These are phyloP conservation scores for Trichoderma harzianum DNA, from an alignment of 2,329 filamentous ascomycete genomes.

Conservation along the genomic window DNA sequence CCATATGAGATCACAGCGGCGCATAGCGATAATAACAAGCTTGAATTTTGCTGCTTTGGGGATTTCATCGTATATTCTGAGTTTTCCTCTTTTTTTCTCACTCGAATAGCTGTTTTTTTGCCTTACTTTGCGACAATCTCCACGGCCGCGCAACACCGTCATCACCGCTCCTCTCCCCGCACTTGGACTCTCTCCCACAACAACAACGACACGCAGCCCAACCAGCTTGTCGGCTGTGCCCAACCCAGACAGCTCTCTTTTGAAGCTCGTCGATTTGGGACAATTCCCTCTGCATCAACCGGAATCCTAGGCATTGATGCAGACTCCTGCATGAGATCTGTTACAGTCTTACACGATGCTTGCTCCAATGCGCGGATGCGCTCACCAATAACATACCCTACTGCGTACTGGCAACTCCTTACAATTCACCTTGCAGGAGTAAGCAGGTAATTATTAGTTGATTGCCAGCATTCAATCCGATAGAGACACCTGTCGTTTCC, in stretches of 20 bases:
- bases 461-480: background rate
- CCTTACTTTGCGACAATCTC: background rate
- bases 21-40: background rate
- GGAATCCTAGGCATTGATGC: constrained; percentile 1
- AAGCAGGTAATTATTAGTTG: background rate
- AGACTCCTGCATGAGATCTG: background rate
- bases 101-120: background rate
- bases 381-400: background rate
- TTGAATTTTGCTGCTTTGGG: background rate
- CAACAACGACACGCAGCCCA: background rate
- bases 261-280: background rate
- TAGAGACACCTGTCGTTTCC: constrained; percentile 1
- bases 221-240: constrained; percentile 5
- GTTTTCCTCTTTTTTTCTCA: background rate
- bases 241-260: background rate
- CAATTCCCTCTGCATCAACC: background rate
- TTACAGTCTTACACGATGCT: background rate
- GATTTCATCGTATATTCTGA: background rate
- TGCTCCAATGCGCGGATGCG: background rate
- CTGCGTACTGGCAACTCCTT: background rate
- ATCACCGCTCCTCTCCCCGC: constrained; percentile 2
- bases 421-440: constrained; percentile 11
- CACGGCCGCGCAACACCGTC: background rate
- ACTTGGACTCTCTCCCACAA: constrained; percentile 7
- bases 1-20: background rate